phyloP scores from a whole-genome alignment of 768 basidiomycete genomes.

The Tremella yokohamensis region DNA sequence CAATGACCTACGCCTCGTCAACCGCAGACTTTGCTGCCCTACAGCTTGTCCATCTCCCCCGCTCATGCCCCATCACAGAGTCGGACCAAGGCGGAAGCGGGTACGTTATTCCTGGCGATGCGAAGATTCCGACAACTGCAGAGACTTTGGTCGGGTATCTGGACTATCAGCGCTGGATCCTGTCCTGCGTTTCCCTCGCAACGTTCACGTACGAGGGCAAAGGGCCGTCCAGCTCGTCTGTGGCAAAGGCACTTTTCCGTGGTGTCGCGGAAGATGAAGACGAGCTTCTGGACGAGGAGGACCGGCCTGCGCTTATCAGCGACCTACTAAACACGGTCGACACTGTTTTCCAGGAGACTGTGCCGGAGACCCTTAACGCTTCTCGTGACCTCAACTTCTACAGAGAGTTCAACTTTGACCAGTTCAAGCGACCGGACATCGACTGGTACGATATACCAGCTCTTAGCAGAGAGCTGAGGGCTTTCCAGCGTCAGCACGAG shows the following conservation, averaged over 20 bases:
- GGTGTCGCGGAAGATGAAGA: conserved; percentile 53
- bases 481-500: conserved; percentile 58
- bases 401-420: conserved; percentile 34
- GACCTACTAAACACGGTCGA: conserved; percentile 81
- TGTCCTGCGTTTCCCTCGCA: conserved; percentile 82
- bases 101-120: conserved; percentile 11
- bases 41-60: conserved; percentile 60
- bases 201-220: conserved; percentile 78
- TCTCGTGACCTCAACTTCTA: conserved; percentile 30
- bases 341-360: conserved; percentile 76
- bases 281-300: conserved; percentile 54
- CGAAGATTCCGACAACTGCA: conserved; percentile 41
- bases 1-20: conserved; percentile 79
- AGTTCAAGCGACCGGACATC: conserved; percentile 31
- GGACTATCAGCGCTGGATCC: conserved; percentile 73
- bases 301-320: conserved; percentile 72
- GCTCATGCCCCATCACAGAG: conserved; percentile 17
- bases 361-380: background rate
- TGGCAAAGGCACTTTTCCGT: conserved; percentile 78
- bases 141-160: conserved; percentile 68
- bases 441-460: conserved; percentile 55
- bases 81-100: conserved; percentile 12
- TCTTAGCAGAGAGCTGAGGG: conserved; percentile 65
- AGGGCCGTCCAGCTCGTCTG: conserved; percentile 62
- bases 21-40: conserved; percentile 83